Evolutionary conservation across 2,329 filamentous ascomycete species (phyloP).

Genomic region (Didymella glomerata): DNA sequence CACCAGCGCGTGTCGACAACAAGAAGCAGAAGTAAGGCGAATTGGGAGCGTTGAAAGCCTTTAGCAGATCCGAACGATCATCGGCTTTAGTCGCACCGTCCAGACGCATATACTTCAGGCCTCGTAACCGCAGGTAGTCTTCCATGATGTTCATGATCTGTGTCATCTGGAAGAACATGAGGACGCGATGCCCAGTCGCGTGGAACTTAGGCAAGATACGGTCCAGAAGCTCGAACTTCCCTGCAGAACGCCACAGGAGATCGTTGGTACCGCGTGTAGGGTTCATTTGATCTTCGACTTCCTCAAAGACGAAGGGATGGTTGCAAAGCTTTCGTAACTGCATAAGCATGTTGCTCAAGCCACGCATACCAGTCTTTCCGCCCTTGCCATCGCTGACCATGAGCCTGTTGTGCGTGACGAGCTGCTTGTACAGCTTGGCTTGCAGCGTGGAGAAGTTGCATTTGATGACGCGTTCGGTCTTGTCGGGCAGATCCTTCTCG

Average conservation of each 20-base stretch:
- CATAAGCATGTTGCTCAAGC: conserved; percentile 99
- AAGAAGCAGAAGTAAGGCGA: conserved; percentile 98
- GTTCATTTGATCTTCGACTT: conserved; percentile 98
- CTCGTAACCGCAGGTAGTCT: conserved; percentile 87
- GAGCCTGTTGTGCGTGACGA: conserved; percentile 94
- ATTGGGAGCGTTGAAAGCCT: conserved; percentile 85
- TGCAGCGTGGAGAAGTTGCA: conserved; percentile 97
- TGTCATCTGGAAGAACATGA: conserved; percentile 99
- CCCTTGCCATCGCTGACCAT: conserved; percentile 94
- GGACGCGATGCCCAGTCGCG: conserved; percentile 86
- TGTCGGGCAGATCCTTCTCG: conserved; percentile 97
- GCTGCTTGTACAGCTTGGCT: conserved; percentile 93
- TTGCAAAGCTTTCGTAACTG: conserved; percentile 98
- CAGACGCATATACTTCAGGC: conserved; percentile 85
- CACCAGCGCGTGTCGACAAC: conserved; percentile 97
- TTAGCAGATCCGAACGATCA: conserved; percentile 89
- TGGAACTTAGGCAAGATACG: conserved; percentile 93
- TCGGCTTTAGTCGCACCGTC: conserved; percentile 98
- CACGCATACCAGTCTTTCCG: conserved; percentile 91
- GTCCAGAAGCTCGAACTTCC: conserved; percentile 96
- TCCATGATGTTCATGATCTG: conserved; percentile 99
- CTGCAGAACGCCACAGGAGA: conserved; percentile 90
- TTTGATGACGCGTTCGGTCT: conserved; percentile 99
- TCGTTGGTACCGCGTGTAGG: conserved; percentile 89
- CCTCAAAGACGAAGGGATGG: conserved; percentile 97